Evolutionary conservation across 2,329 filamentous ascomycete genomes (phyloP), one percentile per base, ranked within the genome.

Genomic region (Bertia moriformis): DNA sequence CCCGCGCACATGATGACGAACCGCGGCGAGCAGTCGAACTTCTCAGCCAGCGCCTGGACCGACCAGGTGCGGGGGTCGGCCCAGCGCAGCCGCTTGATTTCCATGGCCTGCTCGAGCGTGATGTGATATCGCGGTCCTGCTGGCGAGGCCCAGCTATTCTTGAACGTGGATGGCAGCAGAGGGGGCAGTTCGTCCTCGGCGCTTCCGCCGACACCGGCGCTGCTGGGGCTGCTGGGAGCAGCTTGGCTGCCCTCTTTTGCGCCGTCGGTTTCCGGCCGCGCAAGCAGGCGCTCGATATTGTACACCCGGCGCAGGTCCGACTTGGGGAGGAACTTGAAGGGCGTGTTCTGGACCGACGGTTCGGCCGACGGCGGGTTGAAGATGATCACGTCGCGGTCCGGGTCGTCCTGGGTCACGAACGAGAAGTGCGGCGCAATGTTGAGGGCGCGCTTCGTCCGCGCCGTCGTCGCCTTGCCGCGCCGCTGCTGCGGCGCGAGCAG

Each of bases 291-390:
- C 12, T n/a, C 24, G n/a, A 71, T 56, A 53, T 68, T 64, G 37
- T 64, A 62, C 39, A 59, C 57, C 19, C 70, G 66, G 37, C 71
- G 66, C 14, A 70, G 68, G 50, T 76, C 72, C 46, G 51, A 56
- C 38, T 62, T 65, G 40, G 75, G 75, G 19, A 80, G 67, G 58
- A 80, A 80, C 52, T 75, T 70, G 58, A 76, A 69, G 41, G 75
- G 75, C n/a, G 75, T 80, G 59, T 79, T 69, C 49, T 65, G 66
- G 41, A 76, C 72, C n/a, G 71, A 68, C 3, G 69, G 60, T 41
- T 64, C 60, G 7, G 69, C 63, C 14, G 68, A 58, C 18, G 71
- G 70, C 30, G 70, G 71, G 58, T 72, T 73, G 60, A 69, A 73
- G 52, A 74, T 63, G 51, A 74, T 66, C 42, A 59, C 56, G 48